Conservation (phyloP, 1,139 yeast species). For the Taphrina betulina region DNA sequence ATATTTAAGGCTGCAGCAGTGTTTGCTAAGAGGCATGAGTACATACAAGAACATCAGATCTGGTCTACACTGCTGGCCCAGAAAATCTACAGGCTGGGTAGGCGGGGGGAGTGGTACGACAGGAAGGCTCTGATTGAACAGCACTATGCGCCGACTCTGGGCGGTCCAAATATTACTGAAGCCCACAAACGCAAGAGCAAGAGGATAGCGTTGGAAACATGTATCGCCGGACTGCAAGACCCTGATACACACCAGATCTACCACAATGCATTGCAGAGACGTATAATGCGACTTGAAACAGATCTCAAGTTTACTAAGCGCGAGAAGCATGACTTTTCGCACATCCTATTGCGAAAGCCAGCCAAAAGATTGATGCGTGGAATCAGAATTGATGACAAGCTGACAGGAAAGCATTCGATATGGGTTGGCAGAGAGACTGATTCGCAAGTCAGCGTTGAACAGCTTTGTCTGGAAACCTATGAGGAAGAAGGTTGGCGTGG, state of each 20-base stretch:
- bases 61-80: constrained; percentile 36
- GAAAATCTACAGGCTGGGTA: constrained; percentile 35
- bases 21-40: constrained; percentile 33
- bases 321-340: constrained; percentile 36
- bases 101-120: constrained; percentile 39
- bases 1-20: constrained; percentile 37
- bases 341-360: constrained; percentile 35
- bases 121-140: constrained; percentile 38
- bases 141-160: constrained; percentile 24
- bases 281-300: constrained; percentile 37
- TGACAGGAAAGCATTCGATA: constrained; percentile 34
- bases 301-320: constrained; percentile 35
- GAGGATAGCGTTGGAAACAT: constrained; percentile 35
- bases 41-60: constrained; percentile 35
- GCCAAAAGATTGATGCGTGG: constrained; percentile 33
- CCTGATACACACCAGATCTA: constrained; percentile 38
- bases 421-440: constrained; percentile 34
- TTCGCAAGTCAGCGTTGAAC: constrained; percentile 43
- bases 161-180: constrained; percentile 15
- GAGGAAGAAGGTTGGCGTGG: constrained; percentile 43
- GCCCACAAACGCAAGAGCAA: constrained; percentile 33
- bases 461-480: constrained; percentile 44
- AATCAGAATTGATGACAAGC: constrained; percentile 31
- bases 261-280: constrained; percentile 37
- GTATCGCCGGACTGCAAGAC: constrained; percentile 37